phyloP scores from a whole-genome alignment of 2,329 filamentous ascomycete genomes.

The Botrytis cinerea region DNA sequence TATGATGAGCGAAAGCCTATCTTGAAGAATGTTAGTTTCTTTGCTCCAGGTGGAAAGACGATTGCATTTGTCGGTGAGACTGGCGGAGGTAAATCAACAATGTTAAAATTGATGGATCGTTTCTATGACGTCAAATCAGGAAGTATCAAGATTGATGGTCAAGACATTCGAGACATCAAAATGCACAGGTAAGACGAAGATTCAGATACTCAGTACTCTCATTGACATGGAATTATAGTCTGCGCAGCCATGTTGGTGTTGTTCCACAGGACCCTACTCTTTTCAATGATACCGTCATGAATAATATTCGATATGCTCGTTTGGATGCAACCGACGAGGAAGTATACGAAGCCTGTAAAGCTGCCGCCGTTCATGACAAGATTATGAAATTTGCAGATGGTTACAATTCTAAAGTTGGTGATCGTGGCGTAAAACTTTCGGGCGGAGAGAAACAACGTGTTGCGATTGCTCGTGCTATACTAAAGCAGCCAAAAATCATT shows the following conservation, averaged over 20 bases:
- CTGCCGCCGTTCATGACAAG: constrained; percentile 61
- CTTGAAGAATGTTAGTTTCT: constrained; percentile 43
- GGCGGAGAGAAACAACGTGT: constrained; percentile 86
- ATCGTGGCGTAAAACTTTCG: constrained; percentile 62
- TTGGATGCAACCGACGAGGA: constrained; percentile 38
- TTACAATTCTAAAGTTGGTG: constrained; percentile 51
- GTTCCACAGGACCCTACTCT: constrained; percentile 59
- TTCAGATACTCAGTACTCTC: constrained; percentile 44
- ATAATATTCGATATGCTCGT: constrained; percentile 41
- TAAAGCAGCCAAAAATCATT: constrained; percentile 90
- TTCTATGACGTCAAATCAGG: constrained; percentile 50
- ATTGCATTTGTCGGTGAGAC: constrained; percentile 51
- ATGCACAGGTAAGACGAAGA: constrained; percentile 52
- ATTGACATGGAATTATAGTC: constrained; percentile 28
- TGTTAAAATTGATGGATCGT: constrained; percentile 48
- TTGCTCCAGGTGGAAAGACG: constrained; percentile 43
- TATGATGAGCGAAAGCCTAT: constrained; percentile 42
- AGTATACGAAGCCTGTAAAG: constrained; percentile 52
- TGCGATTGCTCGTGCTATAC: constrained; percentile 84
- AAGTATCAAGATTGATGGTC: constrained; percentile 44
- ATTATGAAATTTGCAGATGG: constrained; percentile 55
- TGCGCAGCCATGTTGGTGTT: constrained; percentile 52
- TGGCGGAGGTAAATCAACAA: constrained; percentile 48
- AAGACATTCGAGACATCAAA: constrained; percentile 43
- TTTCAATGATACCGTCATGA: constrained; percentile 54